These are phyloP conservation scores for Coix lacrymajobi DNA, from an alignment of 176 grass and related monocot species.

Conservation along the genomic window DNA sequence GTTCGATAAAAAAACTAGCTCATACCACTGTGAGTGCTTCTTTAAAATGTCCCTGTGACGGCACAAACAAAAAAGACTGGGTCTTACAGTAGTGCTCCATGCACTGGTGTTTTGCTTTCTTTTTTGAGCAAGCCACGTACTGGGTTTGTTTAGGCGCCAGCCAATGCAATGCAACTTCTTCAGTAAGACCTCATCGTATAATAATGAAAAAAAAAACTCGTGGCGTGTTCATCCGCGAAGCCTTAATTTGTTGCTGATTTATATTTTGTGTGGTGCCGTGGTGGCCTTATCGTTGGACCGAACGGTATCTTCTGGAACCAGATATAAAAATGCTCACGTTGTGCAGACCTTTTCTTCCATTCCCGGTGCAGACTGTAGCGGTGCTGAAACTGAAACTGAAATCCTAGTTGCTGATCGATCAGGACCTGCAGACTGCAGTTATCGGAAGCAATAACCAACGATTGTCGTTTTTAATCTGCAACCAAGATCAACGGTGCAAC, in stretches of 20 bases:
- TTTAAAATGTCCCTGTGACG: background rate
- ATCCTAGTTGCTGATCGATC: background rate
- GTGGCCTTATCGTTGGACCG: background rate
- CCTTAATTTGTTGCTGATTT: background rate
- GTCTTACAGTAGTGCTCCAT: slow-evolving; percentile 6
- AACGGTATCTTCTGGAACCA: background rate
- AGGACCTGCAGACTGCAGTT: background rate
- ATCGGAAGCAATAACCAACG: background rate
- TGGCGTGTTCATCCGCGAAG: background rate
- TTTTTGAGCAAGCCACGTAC: background rate
- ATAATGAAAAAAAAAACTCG: too few species aligned
- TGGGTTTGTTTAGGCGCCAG: background rate
- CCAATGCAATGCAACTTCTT: background rate
- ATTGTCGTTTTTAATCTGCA: too few species aligned
- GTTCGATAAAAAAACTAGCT: too few species aligned
- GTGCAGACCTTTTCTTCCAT: background rate
- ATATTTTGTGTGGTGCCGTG: background rate
- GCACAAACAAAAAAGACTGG: background rate
- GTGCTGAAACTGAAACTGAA: background rate
- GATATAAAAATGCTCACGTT: background rate
- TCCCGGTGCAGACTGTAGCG: too few species aligned
- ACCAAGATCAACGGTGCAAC: too few species aligned
- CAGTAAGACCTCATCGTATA: too few species aligned
- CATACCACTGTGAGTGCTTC: too few species aligned
- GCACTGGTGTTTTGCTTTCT: background rate